These are phyloP conservation scores for Opeltia flavorubescens DNA, from an alignment of 495 filamentous ascomycete species.

Conservation along the genomic window DNA sequence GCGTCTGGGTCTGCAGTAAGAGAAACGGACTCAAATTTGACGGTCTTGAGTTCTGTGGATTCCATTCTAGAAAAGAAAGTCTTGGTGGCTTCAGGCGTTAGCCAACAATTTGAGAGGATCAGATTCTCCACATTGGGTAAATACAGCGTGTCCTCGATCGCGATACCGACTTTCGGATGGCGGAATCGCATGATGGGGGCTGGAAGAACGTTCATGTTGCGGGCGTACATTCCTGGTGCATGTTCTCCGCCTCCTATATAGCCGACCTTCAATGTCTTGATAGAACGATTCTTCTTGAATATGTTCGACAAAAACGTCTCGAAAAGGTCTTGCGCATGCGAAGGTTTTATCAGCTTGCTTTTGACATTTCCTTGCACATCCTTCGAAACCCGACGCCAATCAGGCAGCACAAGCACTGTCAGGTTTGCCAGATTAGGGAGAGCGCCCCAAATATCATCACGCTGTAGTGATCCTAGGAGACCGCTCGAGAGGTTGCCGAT, in stretches of 20 bases:
- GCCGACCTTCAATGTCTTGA: slow-evolving; percentile 38
- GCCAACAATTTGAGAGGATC: slow-evolving; percentile 42
- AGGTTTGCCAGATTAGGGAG: slow-evolving; percentile 30
- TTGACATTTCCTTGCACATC: slow-evolving; percentile 21
- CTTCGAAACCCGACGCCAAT: slow-evolving; percentile 36
- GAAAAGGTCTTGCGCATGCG: too few species aligned
- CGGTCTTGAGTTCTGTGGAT: slow-evolving; percentile 15
- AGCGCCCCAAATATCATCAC: slow-evolving; percentile 36
- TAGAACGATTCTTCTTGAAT: slow-evolving; percentile 18
- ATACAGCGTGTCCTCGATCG: slow-evolving; percentile 20
- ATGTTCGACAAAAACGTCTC: slow-evolving; percentile 21
- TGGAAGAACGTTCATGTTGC: slow-evolving; percentile 36
- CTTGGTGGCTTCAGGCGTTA: slow-evolving; percentile 26
- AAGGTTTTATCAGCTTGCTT: too few species aligned
- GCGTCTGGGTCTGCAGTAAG: slow-evolving; percentile 18
- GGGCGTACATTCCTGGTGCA: slow-evolving; percentile 34
- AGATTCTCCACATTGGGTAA: slow-evolving; percentile 37
- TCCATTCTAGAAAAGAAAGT: slow-evolving; percentile 15
- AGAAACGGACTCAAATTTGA: slow-evolving; percentile 32
- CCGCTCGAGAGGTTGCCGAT: slow-evolving; percentile 37
- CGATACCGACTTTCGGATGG: slow-evolving; percentile 20
- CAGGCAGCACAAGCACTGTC: slow-evolving; percentile 34
- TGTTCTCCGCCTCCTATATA: slow-evolving; percentile 44
- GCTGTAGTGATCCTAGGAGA: slow-evolving; percentile 28
- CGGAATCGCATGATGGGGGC: slow-evolving; percentile 27